Evolutionary conservation across 1,284 basidiomycete species (phyloP), one percentile per base, ranked within the genome.

Genomic region (Amylostereum areolatum): DNA sequence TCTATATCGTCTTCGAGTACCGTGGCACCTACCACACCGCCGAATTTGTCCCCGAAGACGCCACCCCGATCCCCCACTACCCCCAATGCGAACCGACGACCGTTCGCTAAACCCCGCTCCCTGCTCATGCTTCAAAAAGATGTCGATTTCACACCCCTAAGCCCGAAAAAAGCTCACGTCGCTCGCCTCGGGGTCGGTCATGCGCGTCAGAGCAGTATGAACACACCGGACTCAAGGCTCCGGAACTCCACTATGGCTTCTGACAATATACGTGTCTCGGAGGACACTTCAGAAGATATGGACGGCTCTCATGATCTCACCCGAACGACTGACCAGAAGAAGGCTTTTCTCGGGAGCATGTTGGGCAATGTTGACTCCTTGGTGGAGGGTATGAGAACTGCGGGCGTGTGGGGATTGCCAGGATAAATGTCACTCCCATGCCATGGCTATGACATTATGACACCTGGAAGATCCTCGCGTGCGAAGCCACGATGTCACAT

Each of bases 301-400:
- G 50, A 57, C 35, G 54, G 64, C 44, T 18, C 18, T 18, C 18
- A 18, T 18, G 18, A 18, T 18, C 18, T 18, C 18, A 67, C 71
- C 50, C 74, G 78, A 56, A 86, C 82, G 27, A 91, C 83, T 32
- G 84, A 89, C 51, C 87, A 94, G 70, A 94, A 94, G 72, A 92
- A 89, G 67, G 80, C 83, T 62, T 66, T 90, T 39, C 62, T 94
- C 47, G 84, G 85, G 0, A 81, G 78, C 46, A 85, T 92, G 80
- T 64, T 94, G 44, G 91, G 89, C 1, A 94, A 94, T 61, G 90
- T 94, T 5, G 90, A 93, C 62, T 84, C 87, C 43, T 74, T 93
- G 7, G 88, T 94, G 3, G 87, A 90, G 57, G 85, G 89, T 1
- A 88, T 93, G 24, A 75, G 85, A 54, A 86, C 83, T 66, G 88